Percentiles rank a stretch among this genome's conserved stretches.
Conservation (phyloP, 2,329 filamentous ascomycete genomes). For the Tolypocladium tundrense region DNA sequence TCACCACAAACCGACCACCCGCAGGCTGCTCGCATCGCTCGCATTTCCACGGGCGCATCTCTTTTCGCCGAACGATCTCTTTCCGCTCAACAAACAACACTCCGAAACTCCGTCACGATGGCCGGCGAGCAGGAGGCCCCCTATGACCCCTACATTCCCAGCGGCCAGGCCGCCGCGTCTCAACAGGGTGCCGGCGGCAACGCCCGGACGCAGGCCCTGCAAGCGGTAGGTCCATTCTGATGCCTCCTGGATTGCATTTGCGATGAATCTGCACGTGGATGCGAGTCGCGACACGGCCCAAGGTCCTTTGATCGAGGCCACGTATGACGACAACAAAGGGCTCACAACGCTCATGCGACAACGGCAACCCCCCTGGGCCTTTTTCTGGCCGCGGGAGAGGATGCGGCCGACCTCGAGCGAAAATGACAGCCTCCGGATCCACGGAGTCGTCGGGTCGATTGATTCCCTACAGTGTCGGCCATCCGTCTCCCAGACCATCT, state of each 20-base stretch:
- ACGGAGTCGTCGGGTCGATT: background rate
- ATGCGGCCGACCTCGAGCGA: background rate
- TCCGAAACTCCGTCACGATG: conserved; percentile 27
- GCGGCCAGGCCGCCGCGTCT: conserved; percentile 41
- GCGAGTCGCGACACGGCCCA: background rate
- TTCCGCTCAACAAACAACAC: background rate
- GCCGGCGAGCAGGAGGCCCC: conserved; percentile 45
- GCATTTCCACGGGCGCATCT: background rate
- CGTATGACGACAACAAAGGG: background rate
- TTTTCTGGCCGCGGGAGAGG: background rate
- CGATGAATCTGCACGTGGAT: background rate
- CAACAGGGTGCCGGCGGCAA: conserved; percentile 34
- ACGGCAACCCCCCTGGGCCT: background rate
- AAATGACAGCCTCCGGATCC: background rate
- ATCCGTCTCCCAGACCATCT: background rate
- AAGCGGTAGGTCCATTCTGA: conserved; percentile 58
- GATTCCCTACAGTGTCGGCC: background rate
- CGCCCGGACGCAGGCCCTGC: conserved; percentile 54
- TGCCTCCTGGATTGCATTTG: background rate
- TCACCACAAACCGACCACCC: conserved; percentile 2
- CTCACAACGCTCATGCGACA: no score
- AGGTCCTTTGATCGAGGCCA: background rate
- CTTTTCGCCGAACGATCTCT: background rate
- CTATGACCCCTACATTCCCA: conserved; percentile 85
- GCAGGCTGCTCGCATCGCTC: background rate